Evolutionary conservation across 371 early-diverging fungal species (phyloP), one percentile per base, ranked within the genome.

Genomic region (Rhizopus microsporus): DNA sequence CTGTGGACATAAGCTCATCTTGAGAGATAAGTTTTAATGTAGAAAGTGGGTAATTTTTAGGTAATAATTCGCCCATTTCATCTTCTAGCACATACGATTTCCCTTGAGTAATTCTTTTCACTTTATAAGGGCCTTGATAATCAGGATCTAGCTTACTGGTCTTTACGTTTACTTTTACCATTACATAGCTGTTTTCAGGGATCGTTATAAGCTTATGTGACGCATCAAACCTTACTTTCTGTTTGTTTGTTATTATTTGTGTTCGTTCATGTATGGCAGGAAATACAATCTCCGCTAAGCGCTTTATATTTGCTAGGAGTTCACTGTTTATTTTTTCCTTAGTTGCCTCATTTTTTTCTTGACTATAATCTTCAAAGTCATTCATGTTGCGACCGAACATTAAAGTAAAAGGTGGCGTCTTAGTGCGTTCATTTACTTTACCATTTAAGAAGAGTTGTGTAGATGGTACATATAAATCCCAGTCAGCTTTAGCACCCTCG

Each of bases 301-400:
- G n/a, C n/a, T 35, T 35, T 35, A 35, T 35, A 35, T 35, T 35
- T 35, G 5, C 9, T 35, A 35, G 9, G 9, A 35, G 37, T 35
- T 35, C 37, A 7, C 7, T 35, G 9, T 35, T 35, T 35, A 35
- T 7, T 35, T 35, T 9, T 35, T 35, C 37, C 37, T 35, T 35
- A 35, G 37, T 35, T 35, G 37, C 37, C 12, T 37, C 37, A 2
- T 37, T 3, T 37, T 37, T 37, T 37, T 37, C 37, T 12, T 37
- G 1, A 37, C 37, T 37, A 46, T 49, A 45, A 23, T 65, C 49
- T 62, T 54, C 16, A 6, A 63, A 48, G n/a, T 17, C 44, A 51
- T 65, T 65, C n/a, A 44, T 17, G 16, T 34, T 15, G 3, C 56
- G 15, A 1, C 56, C 54, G 37, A 65, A 65, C 51, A 65, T 62